Base-by-base conservation (phyloP, 768 basidiomycete genomes). In the Boletus rex-veris region DNA sequence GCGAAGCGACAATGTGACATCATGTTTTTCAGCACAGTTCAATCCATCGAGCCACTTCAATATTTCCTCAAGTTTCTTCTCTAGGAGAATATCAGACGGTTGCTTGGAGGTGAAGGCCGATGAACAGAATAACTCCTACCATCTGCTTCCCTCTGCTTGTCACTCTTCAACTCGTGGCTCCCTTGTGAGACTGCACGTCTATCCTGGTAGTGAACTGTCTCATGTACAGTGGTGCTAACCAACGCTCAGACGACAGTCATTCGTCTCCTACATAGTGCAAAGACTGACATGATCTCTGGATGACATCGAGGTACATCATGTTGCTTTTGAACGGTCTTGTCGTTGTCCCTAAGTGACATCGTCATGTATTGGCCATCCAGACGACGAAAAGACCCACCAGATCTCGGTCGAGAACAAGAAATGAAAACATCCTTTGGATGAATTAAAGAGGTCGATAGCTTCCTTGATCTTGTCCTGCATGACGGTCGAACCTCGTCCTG, bases 11-110 rank as follows among this genome's bases (percentile, higher is more conserved):
- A 45, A 19, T 5, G 31, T 51, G 14, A 10, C 18, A 26, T 55
- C 54, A 14, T 55, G 54, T 4, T 55, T 55, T 26, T 51, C 49
- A 19, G 54, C 43, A 16, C 38, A 53, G 24, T 47, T 47, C 28
- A 53, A 28, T 26, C 45, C 52, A 9, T 53, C 39, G 2, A 53
- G 39, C 52, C 52, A 53, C 14, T 41, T 41, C 39, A 30, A 18
- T 41, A 47, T 19, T 28, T 53, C 45, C 12, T 38, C 28, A 5
- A 46, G 19, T 16, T 28, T 40, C 18, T n/a, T 10, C 10, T 39
- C 54, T 55, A 30, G 5, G 18, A 15, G 9, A 35, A 50, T 21
- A 24, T 53, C 15, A 33, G 30, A 4, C n/a, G 7, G 4, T 7
- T 10, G 7, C 7, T 0, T 10, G 28, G 12, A 15, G 11, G 39